Evolutionary conservation across 306 rosid genomes (phyloP), one percentile per base, ranked within the genome.

Genomic region (Inga laurina): DNA sequence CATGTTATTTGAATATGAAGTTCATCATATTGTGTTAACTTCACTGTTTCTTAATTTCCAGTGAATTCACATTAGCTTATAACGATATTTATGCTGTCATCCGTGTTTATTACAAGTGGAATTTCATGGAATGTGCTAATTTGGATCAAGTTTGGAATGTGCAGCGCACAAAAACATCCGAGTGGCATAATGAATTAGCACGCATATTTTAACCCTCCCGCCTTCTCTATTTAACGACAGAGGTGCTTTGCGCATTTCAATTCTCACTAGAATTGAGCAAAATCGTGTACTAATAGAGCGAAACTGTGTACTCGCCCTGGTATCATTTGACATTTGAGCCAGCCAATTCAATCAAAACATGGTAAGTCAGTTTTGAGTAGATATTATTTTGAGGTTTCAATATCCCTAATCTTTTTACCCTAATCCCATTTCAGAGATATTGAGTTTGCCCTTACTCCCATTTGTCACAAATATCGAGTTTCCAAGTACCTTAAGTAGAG

Each of bases 1-100:
- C 64, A 43, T 18, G 80, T 77, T 19, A 73, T 85, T 84, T 10
- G 59, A n/a, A 57, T 80, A 45, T 59, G 52, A 35, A 56, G 78
- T 75, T 76, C 57, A 37, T 59, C 64, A 21, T 8, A 1, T 57
- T 57, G 12, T 59, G 30, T n/a, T n/a, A n/a, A 21, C 56, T 49
- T 16, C 54, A 30, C 62, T 56, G 27, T 39, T 39, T 39, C 43
- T 52, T 52, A 49, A 56, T 57, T 56, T 65, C 72, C 67, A 41
- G 39, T 72, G 48, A 72, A 7, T 65, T 69, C 52, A 45, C 51
- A 49, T 8, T 73, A 78, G 13, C 66, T 48, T 2, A 10, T n/a
- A 1, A 21, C 27, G 12, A 9, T 14, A n/a, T 57, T 57, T 4
- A 57, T 13, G 32, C 32, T 8, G 65, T 39, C 43, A 7, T 21